phyloP scores from a whole-genome alignment of 1,284 basidiomycete genomes.

The Leccinum holopus region DNA sequence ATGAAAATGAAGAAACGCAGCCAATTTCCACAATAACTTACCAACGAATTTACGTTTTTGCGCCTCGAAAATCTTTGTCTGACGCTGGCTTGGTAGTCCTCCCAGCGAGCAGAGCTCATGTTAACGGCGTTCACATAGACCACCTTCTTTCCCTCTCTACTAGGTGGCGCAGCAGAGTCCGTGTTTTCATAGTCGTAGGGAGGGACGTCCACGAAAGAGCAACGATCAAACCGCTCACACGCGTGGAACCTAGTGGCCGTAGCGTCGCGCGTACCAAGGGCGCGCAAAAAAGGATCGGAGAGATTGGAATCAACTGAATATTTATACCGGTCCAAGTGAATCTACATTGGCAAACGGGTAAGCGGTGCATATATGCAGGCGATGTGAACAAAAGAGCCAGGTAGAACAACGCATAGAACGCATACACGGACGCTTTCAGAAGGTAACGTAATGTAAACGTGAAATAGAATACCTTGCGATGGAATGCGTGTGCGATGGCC shows the following conservation, averaged over 20 bases:
- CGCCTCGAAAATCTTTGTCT: constrained; percentile 38
- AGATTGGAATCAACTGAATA: constrained; percentile 59
- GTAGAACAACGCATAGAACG: not conserved
- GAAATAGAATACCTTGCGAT: constrained; percentile 46
- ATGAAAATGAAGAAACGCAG: not conserved
- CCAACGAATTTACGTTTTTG: constrained; percentile 55
- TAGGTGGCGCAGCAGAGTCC: constrained; percentile 25
- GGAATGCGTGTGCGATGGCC: constrained; percentile 64
- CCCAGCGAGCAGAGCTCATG: constrained; percentile 63
- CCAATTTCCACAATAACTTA: constrained; percentile 34
- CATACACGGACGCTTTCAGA: not conserved
- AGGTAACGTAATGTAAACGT: not conserved
- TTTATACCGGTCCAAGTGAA: constrained; percentile 92
- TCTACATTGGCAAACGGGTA: constrained; percentile 42
- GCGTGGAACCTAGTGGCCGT: constrained; percentile 81
- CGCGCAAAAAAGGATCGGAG: constrained; percentile 62
- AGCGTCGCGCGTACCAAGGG: constrained; percentile 63
- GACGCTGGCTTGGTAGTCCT: constrained; percentile 53
- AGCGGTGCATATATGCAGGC: constrained; percentile 17
- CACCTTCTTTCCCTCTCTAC: constrained; percentile 50
- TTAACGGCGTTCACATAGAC: constrained; percentile 78
- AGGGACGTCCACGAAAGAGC: constrained; percentile 56
- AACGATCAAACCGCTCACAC: constrained; percentile 81
- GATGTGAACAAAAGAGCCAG: not conserved
- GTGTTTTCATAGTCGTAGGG: constrained; percentile 18